Conservation (phyloP, 495 filamentous ascomycete species). For the Tuber microsphaerosporum region DNA sequence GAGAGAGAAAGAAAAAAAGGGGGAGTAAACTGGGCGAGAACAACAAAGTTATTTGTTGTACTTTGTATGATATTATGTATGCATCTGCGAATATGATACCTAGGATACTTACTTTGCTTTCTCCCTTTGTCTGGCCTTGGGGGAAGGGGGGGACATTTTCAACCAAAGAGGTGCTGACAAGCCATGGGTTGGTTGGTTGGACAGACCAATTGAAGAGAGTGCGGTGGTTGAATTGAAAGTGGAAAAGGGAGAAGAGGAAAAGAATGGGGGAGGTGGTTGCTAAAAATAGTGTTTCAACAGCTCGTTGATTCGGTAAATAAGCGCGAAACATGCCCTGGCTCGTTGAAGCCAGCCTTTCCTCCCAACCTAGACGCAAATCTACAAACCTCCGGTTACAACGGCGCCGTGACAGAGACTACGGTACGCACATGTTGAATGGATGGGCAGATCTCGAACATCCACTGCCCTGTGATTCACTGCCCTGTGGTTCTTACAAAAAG, state of each 20-base stretch:
- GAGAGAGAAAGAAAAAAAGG: not conserved
- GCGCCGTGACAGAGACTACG: not conserved
- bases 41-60: constrained; percentile 1
- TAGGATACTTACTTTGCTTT: not conserved
- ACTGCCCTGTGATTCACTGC: too few species aligned
- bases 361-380: not conserved
- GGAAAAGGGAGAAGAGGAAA: not conserved
- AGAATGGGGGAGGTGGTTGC: not conserved
- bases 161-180: constrained; percentile 2
- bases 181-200: not conserved
- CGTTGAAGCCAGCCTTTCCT: not conserved
- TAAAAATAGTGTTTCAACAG: not conserved
- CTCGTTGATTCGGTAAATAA: not conserved
- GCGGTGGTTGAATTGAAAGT: not conserved
- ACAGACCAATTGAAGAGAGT: not conserved
- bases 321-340: not conserved
- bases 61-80: not conserved
- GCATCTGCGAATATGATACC: not conserved
- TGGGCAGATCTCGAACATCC: not conserved
- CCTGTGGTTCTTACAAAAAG: not conserved
- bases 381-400: not conserved
- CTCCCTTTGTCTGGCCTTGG: not conserved
- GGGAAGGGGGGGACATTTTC: not conserved
- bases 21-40: not conserved
- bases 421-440: not conserved